These are phyloP conservation scores for Pseudogymnoascus sp. DNA, from an alignment of 2,329 filamentous ascomycete species.

Conservation along the genomic window DNA sequence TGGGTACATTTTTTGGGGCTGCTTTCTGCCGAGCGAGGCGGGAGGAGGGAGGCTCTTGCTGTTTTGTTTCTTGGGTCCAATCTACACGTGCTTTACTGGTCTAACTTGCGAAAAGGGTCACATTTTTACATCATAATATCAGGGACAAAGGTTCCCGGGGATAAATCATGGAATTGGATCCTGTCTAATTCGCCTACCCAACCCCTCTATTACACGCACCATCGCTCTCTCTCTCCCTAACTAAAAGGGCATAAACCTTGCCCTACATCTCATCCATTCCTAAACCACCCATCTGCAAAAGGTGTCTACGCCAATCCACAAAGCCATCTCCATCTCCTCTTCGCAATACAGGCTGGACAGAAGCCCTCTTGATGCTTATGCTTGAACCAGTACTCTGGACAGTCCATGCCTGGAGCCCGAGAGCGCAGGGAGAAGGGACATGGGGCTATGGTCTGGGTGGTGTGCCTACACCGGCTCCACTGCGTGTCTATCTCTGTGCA, in stretches of 20 bases:
- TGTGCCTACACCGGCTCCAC: neutral
- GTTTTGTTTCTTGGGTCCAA: neutral
- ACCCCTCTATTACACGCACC: neutral
- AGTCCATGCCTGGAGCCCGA: neutral
- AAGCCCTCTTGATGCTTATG: neutral
- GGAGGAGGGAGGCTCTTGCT: neutral
- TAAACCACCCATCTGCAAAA: neutral
- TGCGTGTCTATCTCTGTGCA: neutral
- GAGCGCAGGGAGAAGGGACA: neutral
- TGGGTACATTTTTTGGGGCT: neutral
- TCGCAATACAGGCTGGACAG: neutral
- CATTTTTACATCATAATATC: neutral
- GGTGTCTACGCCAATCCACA: neutral
- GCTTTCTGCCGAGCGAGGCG: neutral
- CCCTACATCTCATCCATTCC: neutral
- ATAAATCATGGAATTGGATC: neutral
- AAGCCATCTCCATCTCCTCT: neutral
- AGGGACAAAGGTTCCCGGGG: neutral
- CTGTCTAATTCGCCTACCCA: neutral
- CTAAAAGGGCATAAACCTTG: neutral
- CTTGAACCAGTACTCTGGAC: neutral
- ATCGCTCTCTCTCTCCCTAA: neutral
- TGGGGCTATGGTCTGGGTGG: neutral
- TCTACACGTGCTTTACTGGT: neutral
- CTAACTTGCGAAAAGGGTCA: neutral